A percentile compares a stretch with the other conserved stretches of the same genome.
phyloP scores from a whole-genome alignment of 2,329 filamentous ascomycete species.

The Aspergillus proliferans region DNA sequence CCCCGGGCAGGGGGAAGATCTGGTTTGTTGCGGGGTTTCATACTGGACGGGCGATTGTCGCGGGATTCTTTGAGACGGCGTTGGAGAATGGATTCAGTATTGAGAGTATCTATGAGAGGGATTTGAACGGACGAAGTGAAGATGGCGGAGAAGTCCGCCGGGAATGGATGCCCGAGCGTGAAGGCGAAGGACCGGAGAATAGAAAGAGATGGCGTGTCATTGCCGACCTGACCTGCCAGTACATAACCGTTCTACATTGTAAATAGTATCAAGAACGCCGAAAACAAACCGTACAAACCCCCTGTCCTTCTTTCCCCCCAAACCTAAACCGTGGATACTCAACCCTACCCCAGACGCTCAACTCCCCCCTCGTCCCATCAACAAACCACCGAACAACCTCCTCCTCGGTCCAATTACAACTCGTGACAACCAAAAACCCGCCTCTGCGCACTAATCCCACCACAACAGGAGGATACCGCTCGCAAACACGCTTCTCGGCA shows the following conservation, averaged over 20 bases:
- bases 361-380: conserved; percentile 28
- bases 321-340: conserved; percentile 84
- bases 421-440: conserved; percentile 78
- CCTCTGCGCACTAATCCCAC: conserved; percentile 61
- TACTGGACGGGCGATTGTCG: conserved; percentile 51
- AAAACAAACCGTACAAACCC: conserved; percentile 83
- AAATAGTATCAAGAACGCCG: conserved; percentile 33
- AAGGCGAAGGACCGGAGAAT: conserved; percentile 45
- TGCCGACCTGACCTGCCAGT: conserved; percentile 29
- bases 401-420: conserved; percentile 95
- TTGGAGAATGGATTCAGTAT: conserved; percentile 41
- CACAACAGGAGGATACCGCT: conserved; percentile 67
- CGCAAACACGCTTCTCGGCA: conserved; percentile 54
- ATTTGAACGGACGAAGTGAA: conserved; percentile 37
- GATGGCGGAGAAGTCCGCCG: conserved; percentile 39
- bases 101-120: conserved; percentile 51
- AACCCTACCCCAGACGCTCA: conserved; percentile 62
- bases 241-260: neutral
- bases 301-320: conserved; percentile 80
- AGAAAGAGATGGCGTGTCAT: conserved; percentile 54
- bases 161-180: conserved; percentile 39
- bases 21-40: conserved; percentile 55
- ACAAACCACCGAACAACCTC: conserved; percentile 79
- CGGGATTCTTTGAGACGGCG: conserved; percentile 49
- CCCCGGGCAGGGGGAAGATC: conserved; percentile 31